phyloP scores from a whole-genome alignment of 805 yeast species.

The Pichia thaimueangensis region DNA sequence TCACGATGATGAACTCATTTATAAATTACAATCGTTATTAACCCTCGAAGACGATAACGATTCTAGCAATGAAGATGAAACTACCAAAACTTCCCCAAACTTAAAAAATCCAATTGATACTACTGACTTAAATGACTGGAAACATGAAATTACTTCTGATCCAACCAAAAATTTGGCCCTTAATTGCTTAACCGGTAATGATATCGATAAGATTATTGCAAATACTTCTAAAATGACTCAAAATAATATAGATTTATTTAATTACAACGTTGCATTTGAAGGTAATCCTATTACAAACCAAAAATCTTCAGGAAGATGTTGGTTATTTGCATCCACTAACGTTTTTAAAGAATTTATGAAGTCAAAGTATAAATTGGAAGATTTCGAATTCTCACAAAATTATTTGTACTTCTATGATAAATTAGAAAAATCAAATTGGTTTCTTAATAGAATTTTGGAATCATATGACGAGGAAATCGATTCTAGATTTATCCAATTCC shows the following conservation, averaged over 20 bases:
- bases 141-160: slow-evolving; percentile 36
- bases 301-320: slow-evolving; percentile 74
- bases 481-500: slow-evolving; percentile 61
- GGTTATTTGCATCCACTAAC: slow-evolving; percentile 84
- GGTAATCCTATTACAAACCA: slow-evolving; percentile 72
- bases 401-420: slow-evolving; percentile 82
- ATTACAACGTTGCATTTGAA: slow-evolving; percentile 38
- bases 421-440: slow-evolving; percentile 78
- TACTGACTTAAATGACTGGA: slow-evolving; percentile 38
- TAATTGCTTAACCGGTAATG: slow-evolving; percentile 46
- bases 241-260: slow-evolving; percentile 36
- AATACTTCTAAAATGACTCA: slow-evolving; percentile 27
- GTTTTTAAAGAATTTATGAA: slow-evolving; percentile 63
- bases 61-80: not conserved
- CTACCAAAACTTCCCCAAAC: not conserved
- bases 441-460: slow-evolving; percentile 67
- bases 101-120: slow-evolving; percentile 28
- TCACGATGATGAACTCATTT: slow-evolving; percentile 28
- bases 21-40: slow-evolving; percentile 26
- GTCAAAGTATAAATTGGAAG: slow-evolving; percentile 53
- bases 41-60: not conserved
- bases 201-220: slow-evolving; percentile 37
- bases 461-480: slow-evolving; percentile 62
- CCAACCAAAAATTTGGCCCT: slow-evolving; percentile 48
- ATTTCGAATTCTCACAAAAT: slow-evolving; percentile 73